Evolutionary conservation across 257 asterid genomes (phyloP), one percentile per base, ranked within the genome.

Genomic region (Striga asiatica): DNA sequence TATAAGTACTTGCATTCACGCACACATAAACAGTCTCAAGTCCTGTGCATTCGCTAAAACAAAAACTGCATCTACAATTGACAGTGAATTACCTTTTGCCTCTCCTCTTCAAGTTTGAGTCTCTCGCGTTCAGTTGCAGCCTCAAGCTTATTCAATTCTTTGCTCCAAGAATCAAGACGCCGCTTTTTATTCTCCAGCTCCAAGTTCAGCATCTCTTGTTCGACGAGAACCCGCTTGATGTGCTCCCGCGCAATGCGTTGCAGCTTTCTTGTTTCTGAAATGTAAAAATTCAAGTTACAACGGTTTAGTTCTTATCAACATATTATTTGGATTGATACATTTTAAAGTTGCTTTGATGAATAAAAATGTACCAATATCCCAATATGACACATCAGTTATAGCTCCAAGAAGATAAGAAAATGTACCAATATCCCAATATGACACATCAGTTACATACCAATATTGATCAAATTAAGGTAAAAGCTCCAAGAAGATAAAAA

Each of bases 61-160:
- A n/a, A n/a, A n/a, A n/a, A n/a, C n/a, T n/a, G n/a, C n/a, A n/a
- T n/a, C n/a, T n/a, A n/a, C n/a, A 43, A 14, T 25, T 8, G 11
- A 8, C 50, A 21, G 34, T 5, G 21, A 63, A 34, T 50, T 34
- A 84, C 96, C 96, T 77, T 76, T 52, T 27, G 49, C 53, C 78
- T 89, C 66, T 89, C 95, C 59, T 78, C 92, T n/a, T 86, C 98
- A 60, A 81, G 88, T 67, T 78, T 83, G 34, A 60, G 83, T 49
- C 81, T 81, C 67, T 84, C 95, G 9, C 82, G 75, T 61, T 80
- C 92, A 34, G 86, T 81, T 20, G 72, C 48, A 8, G 89, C 70
- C 69, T 91, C 96, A 19, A 92, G 81, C 59, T 72, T 77, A 50
- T 81, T 74, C 75, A 91, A 64, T 54, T 83, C 96, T 74, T 68